Conservation (phyloP, 371 early-diverging fungal species). For the Mortierella sp. region DNA sequence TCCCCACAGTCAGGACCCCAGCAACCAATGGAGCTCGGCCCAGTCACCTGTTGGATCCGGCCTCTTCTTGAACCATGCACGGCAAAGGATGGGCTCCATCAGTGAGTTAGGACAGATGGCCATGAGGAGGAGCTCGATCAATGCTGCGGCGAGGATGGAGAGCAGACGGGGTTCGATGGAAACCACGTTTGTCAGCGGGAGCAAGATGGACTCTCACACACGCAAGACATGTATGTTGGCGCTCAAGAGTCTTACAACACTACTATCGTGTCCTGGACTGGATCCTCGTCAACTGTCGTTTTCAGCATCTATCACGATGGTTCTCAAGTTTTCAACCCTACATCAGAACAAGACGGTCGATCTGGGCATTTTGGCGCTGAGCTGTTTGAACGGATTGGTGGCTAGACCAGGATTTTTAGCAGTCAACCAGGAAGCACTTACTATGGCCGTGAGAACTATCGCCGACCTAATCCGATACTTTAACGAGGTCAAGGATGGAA, state of each 20-base stretch:
- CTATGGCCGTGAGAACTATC: constrained; percentile 44
- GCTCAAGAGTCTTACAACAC: constrained; percentile 32
- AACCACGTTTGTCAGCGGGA: constrained; percentile 50
- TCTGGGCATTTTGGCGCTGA: constrained; percentile 44
- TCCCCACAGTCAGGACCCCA: constrained; percentile 15
- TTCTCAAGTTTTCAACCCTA: constrained; percentile 47
- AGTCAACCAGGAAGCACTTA: constrained; percentile 50
- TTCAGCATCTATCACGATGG: constrained; percentile 28
- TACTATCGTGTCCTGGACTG: constrained; percentile 46
- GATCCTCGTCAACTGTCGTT: constrained; percentile 43
- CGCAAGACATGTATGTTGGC: constrained; percentile 49
- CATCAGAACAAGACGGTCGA: constrained; percentile 55
- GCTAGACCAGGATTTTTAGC: constrained; percentile 54
- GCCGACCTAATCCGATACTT: constrained; percentile 52
- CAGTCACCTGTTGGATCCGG: constrained; percentile 37
- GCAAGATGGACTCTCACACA: constrained; percentile 45
- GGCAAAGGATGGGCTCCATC: constrained; percentile 52
- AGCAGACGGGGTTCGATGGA: constrained; percentile 44
- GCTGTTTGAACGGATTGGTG: constrained; percentile 49
- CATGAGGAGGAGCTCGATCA: constrained; percentile 47
- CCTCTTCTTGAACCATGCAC: constrained; percentile 30
- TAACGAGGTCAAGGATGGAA: constrained; percentile 53
- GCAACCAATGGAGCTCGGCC: constrained; percentile 16
- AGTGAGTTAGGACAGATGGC: constrained; percentile 54
- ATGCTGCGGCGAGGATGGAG: constrained; percentile 40